Base-by-base conservation (phyloP, 306 rosid species). In the Notholithocarpus densiflorus region DNA sequence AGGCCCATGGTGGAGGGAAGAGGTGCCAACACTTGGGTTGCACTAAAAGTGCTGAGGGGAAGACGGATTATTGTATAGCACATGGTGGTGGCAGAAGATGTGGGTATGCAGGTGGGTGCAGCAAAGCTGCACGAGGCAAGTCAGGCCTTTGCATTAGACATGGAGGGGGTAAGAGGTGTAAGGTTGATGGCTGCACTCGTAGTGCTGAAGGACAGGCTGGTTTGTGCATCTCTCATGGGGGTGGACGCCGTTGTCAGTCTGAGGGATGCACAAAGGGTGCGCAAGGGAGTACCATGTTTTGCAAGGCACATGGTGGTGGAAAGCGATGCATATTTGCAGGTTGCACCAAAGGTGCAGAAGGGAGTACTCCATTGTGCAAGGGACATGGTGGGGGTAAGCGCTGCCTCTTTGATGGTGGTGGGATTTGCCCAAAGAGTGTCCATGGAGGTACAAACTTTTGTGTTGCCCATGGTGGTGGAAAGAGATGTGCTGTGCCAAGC, bases 291-390 rank as follows among this genome's bases (percentile, higher is more conserved):
- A 95, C 99, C 8, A 62, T 89, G 91, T 93, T 77, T 78, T 95
- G 99, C 92, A 95, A 95, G 88, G 99, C 99, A 57, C 99, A 95
- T 86, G 99, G 99, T 68, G 99, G 99, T 56, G 99, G 99, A 80
- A 95, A 89, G 81, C 96, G 99, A 56, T 95, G 99, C 88, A 79
- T 92, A 43, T 93, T 95, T 77, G 87, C 88, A 10, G 98, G 94
- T 7, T 95, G 99, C 83, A 86, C 88, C 26, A 95, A 95, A 86
- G 99, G 99, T 37, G 99, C 99, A n/a, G 98, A 95, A 88, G 99
- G 99, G 85, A 93, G 99, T 88, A 95, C 99, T 10, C 99, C 99
- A 27, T 85, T 95, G 37, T 95, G 99, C 89, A 95, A 95, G 87
- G 99, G 97, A 21, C 99, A 95, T 70, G 99, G 99, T 71, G 99